Conservation (phyloP, 2,329 filamentous ascomycete genomes). For the Trichoderma guizhouense region DNA sequence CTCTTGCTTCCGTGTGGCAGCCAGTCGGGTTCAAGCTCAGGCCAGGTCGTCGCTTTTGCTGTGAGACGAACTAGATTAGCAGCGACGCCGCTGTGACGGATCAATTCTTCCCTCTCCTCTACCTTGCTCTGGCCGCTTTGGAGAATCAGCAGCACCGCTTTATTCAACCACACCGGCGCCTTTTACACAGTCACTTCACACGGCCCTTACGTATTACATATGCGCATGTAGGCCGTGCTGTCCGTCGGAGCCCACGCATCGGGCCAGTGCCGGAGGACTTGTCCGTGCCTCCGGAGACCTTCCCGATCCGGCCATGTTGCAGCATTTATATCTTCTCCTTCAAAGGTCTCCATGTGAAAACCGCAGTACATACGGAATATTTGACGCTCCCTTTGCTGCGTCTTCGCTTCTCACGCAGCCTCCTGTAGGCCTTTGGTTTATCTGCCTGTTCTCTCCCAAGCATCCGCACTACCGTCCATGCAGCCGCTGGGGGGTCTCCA, state of each 20-base stretch:
- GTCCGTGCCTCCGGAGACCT: slow-evolving; percentile 13
- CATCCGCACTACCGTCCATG: slow-evolving; percentile 4
- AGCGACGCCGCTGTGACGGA: not conserved
- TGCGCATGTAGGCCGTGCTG: not conserved
- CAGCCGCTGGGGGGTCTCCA: slow-evolving; percentile 9
- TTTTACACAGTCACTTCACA: not conserved
- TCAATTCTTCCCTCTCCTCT: not conserved
- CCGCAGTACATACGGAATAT: not conserved
- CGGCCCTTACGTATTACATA: not conserved
- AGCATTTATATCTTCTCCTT: not conserved
- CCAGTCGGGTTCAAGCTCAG: not conserved
- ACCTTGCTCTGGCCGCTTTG: not conserved
- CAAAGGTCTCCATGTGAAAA: not conserved
- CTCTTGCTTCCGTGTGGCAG: slow-evolving; percentile 6
- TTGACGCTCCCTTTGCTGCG: not conserved
- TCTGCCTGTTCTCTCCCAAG: not conserved
- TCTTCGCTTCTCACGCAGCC: not conserved
- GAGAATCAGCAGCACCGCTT: not conserved
- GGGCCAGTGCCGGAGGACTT: slow-evolving; percentile 2
- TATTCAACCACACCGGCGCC: not conserved
- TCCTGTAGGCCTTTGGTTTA: not conserved
- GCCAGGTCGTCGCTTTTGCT: not conserved
- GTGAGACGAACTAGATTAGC: not conserved
- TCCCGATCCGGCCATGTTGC: not conserved
- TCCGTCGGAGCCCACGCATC: not conserved